Base-by-base conservation (phyloP, 768 basidiomycete species). In the Suillus subluteus region DNA sequence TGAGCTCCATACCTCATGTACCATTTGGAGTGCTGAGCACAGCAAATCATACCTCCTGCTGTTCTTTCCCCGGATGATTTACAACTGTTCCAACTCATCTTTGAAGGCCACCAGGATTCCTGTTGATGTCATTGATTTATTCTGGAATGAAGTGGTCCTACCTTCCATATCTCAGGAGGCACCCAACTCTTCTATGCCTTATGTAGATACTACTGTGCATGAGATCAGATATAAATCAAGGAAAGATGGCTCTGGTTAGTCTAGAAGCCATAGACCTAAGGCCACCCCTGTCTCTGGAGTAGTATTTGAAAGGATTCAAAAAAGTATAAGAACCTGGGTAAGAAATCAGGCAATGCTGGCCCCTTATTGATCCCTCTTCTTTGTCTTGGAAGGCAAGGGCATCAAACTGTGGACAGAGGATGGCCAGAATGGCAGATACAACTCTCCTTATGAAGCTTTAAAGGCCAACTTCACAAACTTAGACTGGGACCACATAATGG, bases 61-160 rank as follows among this genome's bases (percentile, higher is more conserved):
- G 0, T 54, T 46, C 18, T 72, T 72, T 50, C 64, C 70, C 0
- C 0, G 32, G 0, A 72, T 72, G 62, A 69, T 72, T 9, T 65
- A 71, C 2, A 12, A 11, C 1, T 8, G 30, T 6, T 8, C 30
- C 8, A 6, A 16, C 1, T 63, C n/a, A 6, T 62, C 55, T 37
- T 1, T 23, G 3, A 1, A 8, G 0, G 62, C 63, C 44, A 68
- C 62, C 15, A 62, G 40, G 15, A 64, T 72, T n/a, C 66, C 65
- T 0, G 54, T 64, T 7, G 66, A 16, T 0, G 62, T 69, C 0
- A 3, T 69, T 5, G 70, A 72, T 15, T 43, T 12, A 0, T 72
- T 69, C 0, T 69, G 62, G 70, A 37, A 50, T 2, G 18, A 69
- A 0, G 11, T 72, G 0, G 13, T 72, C 0, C 63, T 72, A 0